Percentiles rank a stretch among this genome's conserved stretches.
These are phyloP conservation scores for Epichloe bromicola DNA, from an alignment of 2,329 filamentous ascomycete genomes.

Conservation along the genomic window DNA sequence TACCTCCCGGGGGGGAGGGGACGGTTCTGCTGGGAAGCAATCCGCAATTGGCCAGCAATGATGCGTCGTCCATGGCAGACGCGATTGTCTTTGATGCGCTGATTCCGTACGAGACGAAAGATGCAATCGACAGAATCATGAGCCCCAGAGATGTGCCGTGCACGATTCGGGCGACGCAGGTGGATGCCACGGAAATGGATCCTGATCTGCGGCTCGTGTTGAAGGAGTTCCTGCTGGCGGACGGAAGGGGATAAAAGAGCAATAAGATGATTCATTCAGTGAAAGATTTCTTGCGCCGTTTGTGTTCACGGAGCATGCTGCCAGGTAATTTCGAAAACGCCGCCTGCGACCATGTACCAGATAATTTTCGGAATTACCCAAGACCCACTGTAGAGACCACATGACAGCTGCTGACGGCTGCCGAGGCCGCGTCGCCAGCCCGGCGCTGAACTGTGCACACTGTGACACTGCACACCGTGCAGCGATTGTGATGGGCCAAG, in stretches of 20 bases:
- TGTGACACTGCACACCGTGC: no score
- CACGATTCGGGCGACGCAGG: constrained; percentile 7
- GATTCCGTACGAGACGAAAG: constrained; percentile 8
- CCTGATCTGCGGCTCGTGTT: constrained; percentile 9
- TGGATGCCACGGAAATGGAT: constrained; percentile 12
- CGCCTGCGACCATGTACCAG: no score
- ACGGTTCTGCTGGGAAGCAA: constrained; percentile 6
- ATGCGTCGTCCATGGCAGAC: constrained; percentile 7
- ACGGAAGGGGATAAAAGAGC: neutral
- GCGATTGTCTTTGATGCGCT: constrained; percentile 10
- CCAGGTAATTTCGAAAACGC: no score
- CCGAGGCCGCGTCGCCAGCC: no score
- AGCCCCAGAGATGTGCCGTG: neutral
- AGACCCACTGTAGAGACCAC: no score
- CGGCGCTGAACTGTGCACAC: no score
- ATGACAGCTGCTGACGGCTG: no score
- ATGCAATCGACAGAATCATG: constrained; percentile 8
- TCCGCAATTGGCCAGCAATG: constrained; percentile 7
- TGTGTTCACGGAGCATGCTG: no score
- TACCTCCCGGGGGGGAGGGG: constrained; percentile 4
- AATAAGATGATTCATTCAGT: no score
- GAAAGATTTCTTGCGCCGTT: no score
- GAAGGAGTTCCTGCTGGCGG: constrained; percentile 10
- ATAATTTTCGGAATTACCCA: no score
- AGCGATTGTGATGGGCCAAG: no score